These are phyloP conservation scores for Amanita subjunquillea DNA, from an alignment of 768 basidiomycete genomes.

Conservation along the genomic window DNA sequence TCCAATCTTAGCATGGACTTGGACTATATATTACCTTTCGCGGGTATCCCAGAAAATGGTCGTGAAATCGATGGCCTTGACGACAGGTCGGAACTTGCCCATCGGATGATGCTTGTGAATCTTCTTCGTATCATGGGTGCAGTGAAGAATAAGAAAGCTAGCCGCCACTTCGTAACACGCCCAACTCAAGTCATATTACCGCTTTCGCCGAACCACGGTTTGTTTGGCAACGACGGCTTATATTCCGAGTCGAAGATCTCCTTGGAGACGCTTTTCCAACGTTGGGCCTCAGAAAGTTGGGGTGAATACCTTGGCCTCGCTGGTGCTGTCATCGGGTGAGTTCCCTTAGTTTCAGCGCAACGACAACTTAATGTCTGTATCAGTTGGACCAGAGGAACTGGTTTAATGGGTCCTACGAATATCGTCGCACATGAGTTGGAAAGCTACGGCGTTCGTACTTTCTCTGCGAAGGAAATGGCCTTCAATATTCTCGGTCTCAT, in stretches of 20 bases:
- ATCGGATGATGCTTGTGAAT: constrained; percentile 98
- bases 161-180: constrained; percentile 90
- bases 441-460: constrained; percentile 87
- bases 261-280: constrained; percentile 94
- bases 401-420: constrained; percentile 92
- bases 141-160: constrained; percentile 97
- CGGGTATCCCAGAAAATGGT: constrained; percentile 96
- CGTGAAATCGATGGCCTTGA: constrained; percentile 97
- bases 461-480: constrained; percentile 99
- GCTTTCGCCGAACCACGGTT: constrained; percentile 94
- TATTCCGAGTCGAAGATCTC: constrained; percentile 99
- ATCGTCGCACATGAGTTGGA: constrained; percentile 92
- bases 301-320: constrained; percentile 97
- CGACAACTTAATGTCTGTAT: constrained; percentile 5
- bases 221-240: constrained; percentile 95
- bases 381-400: constrained; percentile 97
- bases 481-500: constrained; percentile 99
- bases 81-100: constrained; percentile 95
- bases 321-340: constrained; percentile 95
- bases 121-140: constrained; percentile 92
- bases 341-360: constrained; percentile 2
- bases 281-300: constrained; percentile 98
- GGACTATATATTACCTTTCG: constrained; percentile 97
- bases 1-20: constrained; percentile 90
- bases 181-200: constrained; percentile 98